Conservation (phyloP, 2,329 filamentous ascomycete species). For the Huntiella savannae region DNA sequence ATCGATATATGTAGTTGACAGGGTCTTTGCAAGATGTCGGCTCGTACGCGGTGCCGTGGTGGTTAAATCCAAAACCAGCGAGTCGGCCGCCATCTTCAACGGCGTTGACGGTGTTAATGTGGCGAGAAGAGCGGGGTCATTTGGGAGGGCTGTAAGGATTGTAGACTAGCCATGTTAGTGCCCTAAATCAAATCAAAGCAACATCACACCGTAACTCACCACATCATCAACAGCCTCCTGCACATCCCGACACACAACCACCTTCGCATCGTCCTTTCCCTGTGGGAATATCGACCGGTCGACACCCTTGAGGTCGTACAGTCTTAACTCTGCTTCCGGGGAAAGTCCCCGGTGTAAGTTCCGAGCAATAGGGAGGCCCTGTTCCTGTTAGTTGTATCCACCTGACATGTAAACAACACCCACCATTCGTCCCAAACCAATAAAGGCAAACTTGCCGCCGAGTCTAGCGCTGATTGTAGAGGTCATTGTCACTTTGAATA, state of each 20-base stretch:
- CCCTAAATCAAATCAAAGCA: too few species aligned
- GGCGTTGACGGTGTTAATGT: too few species aligned
- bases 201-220: too few species aligned
- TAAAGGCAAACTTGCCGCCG: slow-evolving; percentile 29
- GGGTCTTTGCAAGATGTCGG: not conserved
- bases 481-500: too few species aligned
- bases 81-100: too few species aligned
- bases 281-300: not conserved
- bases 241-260: not conserved
- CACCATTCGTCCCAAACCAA: slow-evolving; percentile 44
- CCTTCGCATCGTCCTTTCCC: not conserved
- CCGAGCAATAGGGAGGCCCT: slow-evolving; percentile 45
- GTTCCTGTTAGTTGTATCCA: not conserved
- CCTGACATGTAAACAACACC: slow-evolving; percentile 11
- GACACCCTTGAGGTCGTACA: slow-evolving; percentile 35
- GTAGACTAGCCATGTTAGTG: slow-evolving; percentile 39
- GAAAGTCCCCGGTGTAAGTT: slow-evolving; percentile 39
- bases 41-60: not conserved
- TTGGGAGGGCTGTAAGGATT: slow-evolving; percentile 76
- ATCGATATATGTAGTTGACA: slow-evolving; percentile 50
- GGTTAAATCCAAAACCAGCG: too few species aligned
- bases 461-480: not conserved
- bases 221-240: too few species aligned
- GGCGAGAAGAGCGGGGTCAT: slow-evolving; percentile 22
- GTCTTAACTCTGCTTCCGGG: slow-evolving; percentile 29